Evolutionary conservation across 176 grass and related monocot species (phyloP).

Genomic region (Musa itinerans): DNA sequence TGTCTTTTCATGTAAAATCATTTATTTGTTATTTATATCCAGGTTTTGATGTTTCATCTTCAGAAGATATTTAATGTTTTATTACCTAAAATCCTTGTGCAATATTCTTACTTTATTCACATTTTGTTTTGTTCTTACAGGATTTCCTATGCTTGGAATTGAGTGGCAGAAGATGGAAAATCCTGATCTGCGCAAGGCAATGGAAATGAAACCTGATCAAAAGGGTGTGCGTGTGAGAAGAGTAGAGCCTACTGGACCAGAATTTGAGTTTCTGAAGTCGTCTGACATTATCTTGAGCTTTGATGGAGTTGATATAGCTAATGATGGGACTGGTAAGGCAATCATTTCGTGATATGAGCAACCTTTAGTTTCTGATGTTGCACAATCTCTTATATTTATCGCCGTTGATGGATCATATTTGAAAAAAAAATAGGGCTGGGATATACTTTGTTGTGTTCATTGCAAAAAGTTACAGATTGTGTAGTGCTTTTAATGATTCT

Average conservation of each 20-base stretch:
- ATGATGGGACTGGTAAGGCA: slow-evolving; percentile 80
- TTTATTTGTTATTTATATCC: too few relatives aligned
- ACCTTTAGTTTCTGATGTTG: background rate
- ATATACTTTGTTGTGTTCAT: too few relatives aligned
- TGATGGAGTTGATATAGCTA: slow-evolving; percentile 89
- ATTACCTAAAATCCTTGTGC: background rate
- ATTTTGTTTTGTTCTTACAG: slow-evolving; percentile 30
- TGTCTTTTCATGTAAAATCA: too few relatives aligned
- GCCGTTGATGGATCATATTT: background rate
- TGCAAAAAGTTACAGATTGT: too few relatives aligned
- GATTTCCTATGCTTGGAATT: slow-evolving; percentile 86
- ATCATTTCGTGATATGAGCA: background rate
- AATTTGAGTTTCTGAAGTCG: slow-evolving; percentile 64
- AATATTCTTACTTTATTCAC: slow-evolving; percentile 8
- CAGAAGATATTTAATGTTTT: background rate
- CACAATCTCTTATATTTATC: too few relatives aligned
- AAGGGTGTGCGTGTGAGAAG: slow-evolving; percentile 90
- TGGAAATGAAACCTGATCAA: slow-evolving; percentile 82
- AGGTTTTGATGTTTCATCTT: too few relatives aligned
- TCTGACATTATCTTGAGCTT: slow-evolving; percentile 94
- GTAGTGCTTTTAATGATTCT: too few relatives aligned
- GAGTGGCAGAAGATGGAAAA: slow-evolving; percentile 99
- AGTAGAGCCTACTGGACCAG: slow-evolving; percentile 86
- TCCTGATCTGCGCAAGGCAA: slow-evolving; percentile 91
- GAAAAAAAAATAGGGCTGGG: background rate